Evolutionary conservation across 1,284 basidiomycete species (phyloP).

Genomic region (Sporisorium exsertum): DNA sequence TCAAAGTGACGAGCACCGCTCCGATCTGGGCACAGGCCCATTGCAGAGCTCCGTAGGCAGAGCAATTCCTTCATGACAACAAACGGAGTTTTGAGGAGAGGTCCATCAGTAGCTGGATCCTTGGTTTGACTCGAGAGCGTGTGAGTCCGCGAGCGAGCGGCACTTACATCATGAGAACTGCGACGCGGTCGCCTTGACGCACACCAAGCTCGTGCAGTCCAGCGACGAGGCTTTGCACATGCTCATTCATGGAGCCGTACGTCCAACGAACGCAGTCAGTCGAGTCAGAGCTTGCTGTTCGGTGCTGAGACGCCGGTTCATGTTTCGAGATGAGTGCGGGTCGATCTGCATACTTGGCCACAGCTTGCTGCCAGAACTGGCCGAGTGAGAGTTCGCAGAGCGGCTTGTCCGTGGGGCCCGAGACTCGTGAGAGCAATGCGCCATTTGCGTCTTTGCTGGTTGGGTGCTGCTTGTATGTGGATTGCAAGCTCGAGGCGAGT

Average conservation of each 20-base stretch:
- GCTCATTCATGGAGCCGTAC: conserved; percentile 78
- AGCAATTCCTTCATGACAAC: conserved; percentile 65
- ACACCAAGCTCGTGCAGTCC: conserved; percentile 78
- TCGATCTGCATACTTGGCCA: conserved; percentile 73
- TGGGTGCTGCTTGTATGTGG: conserved; percentile 30
- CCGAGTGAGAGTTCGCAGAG: conserved; percentile 76
- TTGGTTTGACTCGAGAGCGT: not conserved
- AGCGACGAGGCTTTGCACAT: conserved; percentile 78
- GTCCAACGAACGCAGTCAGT: conserved; percentile 78
- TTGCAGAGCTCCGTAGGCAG: conserved; percentile 82
- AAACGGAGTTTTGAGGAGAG: not conserved
- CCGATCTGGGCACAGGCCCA: conserved; percentile 85
- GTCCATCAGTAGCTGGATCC: not conserved
- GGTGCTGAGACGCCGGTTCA: conserved; percentile 75
- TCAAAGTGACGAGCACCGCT: conserved; percentile 82
- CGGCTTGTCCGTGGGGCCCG: conserved; percentile 75
- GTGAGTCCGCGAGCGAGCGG: not conserved
- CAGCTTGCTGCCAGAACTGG: conserved; percentile 76
- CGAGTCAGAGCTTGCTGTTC: conserved; percentile 63
- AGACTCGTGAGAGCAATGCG: conserved; percentile 52
- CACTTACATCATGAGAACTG: conserved; percentile 77
- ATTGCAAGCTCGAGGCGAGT: conserved; percentile 16
- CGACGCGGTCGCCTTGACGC: conserved; percentile 81
- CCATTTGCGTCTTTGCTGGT: conserved; percentile 18
- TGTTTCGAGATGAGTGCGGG: conserved; percentile 78